Percentiles rank a stretch among this genome's conserved stretches.
These are phyloP conservation scores for Solanum tarapatanum DNA, from an alignment of 257 asterid genomes.

Conservation along the genomic window DNA sequence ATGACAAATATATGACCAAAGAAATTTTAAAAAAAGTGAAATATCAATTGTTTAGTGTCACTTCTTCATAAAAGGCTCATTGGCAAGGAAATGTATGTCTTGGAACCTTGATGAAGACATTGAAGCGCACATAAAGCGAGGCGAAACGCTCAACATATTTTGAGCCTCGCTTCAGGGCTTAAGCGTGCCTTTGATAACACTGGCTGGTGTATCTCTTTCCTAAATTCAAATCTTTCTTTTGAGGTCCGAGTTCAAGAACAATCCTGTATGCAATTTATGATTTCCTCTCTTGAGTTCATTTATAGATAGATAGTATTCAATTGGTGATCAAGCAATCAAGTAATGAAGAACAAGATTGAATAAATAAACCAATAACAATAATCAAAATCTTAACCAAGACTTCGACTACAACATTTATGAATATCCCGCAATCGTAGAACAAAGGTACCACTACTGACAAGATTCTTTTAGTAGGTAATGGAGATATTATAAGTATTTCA, in stretches of 20 bases:
- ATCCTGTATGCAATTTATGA: neutral
- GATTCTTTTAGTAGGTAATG: too few species aligned
- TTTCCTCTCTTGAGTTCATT: neutral
- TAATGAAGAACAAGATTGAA: neutral
- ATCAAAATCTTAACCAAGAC: neutral
- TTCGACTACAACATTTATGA: neutral
- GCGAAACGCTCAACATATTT: too few species aligned
- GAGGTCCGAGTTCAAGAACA: neutral
- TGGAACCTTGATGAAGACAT: too few species aligned
- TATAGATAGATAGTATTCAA: neutral
- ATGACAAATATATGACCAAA: too few species aligned
- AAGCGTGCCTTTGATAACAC: too few species aligned
- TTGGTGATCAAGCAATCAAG: neutral
- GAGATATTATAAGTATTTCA: neutral
- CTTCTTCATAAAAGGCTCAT: too few species aligned
- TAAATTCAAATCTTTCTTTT: neutral
- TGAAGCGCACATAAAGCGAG: too few species aligned
- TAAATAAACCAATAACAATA: neutral
- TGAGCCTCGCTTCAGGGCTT: too few species aligned
- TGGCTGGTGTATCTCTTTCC: neutral
- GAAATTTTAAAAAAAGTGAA: too few species aligned
- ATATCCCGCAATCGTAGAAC: neutral
- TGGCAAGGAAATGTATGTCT: too few species aligned
- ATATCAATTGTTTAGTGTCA: too few species aligned
- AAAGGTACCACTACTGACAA: neutral